phyloP scores from a whole-genome alignment of 805 yeast species.

The Torulaspora delbrueckii region DNA sequence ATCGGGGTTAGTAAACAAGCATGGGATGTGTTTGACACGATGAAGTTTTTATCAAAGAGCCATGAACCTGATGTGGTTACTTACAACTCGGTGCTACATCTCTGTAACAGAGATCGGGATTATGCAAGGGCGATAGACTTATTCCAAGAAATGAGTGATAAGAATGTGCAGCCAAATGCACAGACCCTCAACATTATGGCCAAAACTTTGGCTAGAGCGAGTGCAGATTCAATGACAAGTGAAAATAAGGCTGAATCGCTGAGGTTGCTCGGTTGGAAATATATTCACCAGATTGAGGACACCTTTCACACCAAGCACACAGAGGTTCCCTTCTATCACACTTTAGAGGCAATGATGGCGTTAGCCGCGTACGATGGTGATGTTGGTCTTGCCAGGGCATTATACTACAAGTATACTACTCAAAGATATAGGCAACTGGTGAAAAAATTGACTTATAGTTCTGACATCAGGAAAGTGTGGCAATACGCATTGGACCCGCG shows the following conservation, averaged over 20 bases:
- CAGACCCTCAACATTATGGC: constrained; percentile 25
- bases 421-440: constrained; percentile 23
- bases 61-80: constrained; percentile 65
- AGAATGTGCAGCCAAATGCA: constrained; percentile 18
- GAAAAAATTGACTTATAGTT: constrained; percentile 7
- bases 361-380: constrained; percentile 81
- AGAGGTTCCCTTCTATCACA: constrained; percentile 9
- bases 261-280: constrained; percentile 63
- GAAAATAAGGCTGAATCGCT: constrained; percentile 31
- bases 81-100: constrained; percentile 66
- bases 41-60: constrained; percentile 69
- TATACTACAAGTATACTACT: constrained; percentile 46
- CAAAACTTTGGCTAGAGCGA: constrained; percentile 26
- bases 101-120: constrained; percentile 57
- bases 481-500: constrained; percentile 34
- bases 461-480: constrained; percentile 19
- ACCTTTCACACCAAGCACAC: constrained; percentile 20
- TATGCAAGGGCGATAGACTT: constrained; percentile 73
- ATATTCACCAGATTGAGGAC: constrained; percentile 58
- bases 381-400: constrained; percentile 61
- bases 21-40: constrained; percentile 66
- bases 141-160: constrained; percentile 58
- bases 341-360: constrained; percentile 59
- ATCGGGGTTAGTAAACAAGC: constrained; percentile 43
- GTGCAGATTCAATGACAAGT: constrained; percentile 23